Conservation (phyloP, 768 basidiomycete species). For the Agaricus subrufescens region DNA sequence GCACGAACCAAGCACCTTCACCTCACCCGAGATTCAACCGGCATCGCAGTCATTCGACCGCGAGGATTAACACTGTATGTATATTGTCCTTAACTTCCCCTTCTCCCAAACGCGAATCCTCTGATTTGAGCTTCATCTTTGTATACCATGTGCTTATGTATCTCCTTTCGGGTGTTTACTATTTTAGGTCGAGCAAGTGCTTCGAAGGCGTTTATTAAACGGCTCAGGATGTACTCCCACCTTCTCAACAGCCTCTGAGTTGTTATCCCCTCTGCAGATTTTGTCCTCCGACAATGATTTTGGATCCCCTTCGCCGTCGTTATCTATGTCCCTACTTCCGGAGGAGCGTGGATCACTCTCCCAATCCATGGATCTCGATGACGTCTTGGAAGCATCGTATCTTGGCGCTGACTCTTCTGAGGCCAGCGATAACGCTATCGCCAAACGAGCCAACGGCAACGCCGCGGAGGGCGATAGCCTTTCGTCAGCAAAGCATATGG, state of each 20-base stretch:
- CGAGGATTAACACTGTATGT: conserved; percentile 22
- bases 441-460: background rate
- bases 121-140: conserved; percentile 10
- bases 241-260: conserved; percentile 12
- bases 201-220: conserved; percentile 29
- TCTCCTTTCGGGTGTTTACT: conserved; percentile 7
- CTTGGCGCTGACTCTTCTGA: conserved; percentile 49
- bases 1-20: conserved; percentile 40
- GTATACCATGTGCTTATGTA: conserved; percentile 13
- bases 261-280: conserved; percentile 7
- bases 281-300: conserved; percentile 8
- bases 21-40: conserved; percentile 42
- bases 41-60: conserved; percentile 12
- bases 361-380: conserved; percentile 62
- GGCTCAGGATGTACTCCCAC: conserved; percentile 17
- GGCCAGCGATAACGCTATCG: background rate
- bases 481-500: conserved; percentile 33
- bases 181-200: conserved; percentile 31
- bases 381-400: conserved; percentile 73
- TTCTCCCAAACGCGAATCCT: conserved; percentile 3
- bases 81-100: conserved; percentile 17
- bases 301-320: conserved; percentile 7
- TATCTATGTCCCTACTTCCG: conserved; percentile 14
- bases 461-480: conserved; percentile 23
- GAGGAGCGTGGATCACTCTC: conserved; percentile 30